Base-by-base conservation (phyloP, 257 asterid genomes). In the Solanum pinnatisectum region DNA sequence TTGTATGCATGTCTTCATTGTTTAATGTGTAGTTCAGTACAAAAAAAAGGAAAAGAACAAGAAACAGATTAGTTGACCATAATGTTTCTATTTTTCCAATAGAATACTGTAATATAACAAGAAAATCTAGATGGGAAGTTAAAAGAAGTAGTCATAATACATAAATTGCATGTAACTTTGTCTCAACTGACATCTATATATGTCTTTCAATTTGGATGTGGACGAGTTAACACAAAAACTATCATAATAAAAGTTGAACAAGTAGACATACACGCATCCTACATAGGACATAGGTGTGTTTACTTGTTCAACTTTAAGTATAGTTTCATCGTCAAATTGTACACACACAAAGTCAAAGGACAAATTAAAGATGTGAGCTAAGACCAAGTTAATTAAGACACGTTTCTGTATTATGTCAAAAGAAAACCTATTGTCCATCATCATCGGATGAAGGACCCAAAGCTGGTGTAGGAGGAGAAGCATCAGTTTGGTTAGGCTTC, bases 401-500 rank as follows among this genome's bases (percentile, higher is more conserved):
- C 8, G 32, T 63, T n/a, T n/a, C 0, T n/a, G 8, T n/a, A 5
- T 63, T n/a, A 63, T 52, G 23, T 52, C 60, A 52, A 52, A 39
- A 14, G 27, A 81, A 46, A 46, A 9, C 20, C 68, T 81, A 81
- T 13, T 10, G 70, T 10, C 12, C 85, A 33, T 70, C 85, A 68
- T 77, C 84, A 68, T 87, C 85, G 5, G 93, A 86, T 14, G 98
- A 91, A 12, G 98, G 94, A 79, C 94, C 76, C 42, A 79, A 22
- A 67, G 95, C 88, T 77, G 98, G 92, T 9, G 93, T 87, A 0
- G 98, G 74, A 40, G 94, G 87, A 14, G 94, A 86, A 60, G 3
- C 27, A 84, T 74, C 59, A 0, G 96, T 88, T 5, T 60, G 72
- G 87, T 92, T 89, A 1, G 90, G 78, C 0, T 86, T 88, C 89